phyloP scores from a whole-genome alignment of 2,329 filamentous ascomycete species.

The Colletotrichum orchidophilum region DNA sequence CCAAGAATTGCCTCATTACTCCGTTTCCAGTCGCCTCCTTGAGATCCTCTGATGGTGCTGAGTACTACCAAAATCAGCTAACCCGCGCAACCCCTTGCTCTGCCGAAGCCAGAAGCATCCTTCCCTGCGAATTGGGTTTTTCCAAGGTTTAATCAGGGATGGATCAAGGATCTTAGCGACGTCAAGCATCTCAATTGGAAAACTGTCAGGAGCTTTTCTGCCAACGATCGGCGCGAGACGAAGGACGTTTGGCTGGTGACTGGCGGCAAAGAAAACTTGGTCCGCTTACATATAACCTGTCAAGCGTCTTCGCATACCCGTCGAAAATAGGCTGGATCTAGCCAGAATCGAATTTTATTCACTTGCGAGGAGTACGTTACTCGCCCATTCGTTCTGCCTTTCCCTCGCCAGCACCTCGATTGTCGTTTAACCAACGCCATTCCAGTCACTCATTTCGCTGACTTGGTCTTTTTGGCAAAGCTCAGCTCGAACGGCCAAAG shows the following conservation, averaged over 20 bases:
- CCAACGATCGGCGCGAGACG: neutral
- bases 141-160: neutral
- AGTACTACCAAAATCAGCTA: neutral
- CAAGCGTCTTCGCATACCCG: neutral
- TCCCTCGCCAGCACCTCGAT: neutral
- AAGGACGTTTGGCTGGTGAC: too few relatives aligned
- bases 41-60: neutral
- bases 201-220: neutral
- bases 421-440: too few relatives aligned
- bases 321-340: neutral
- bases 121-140: neutral
- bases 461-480: neutral
- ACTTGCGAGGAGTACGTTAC: neutral
- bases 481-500: too few relatives aligned
- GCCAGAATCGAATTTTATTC: too few relatives aligned
- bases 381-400: neutral
- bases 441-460: neutral
- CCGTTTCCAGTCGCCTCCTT: neutral
- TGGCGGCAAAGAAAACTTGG: neutral
- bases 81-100: neutral
- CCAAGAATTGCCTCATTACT: constrained; percentile 4
- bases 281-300: neutral
- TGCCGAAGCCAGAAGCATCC: neutral
- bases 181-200: neutral
- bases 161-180: neutral